These are phyloP conservation scores for Salvia hispanica DNA, from an alignment of 257 asterid species.

Conservation along the genomic window DNA sequence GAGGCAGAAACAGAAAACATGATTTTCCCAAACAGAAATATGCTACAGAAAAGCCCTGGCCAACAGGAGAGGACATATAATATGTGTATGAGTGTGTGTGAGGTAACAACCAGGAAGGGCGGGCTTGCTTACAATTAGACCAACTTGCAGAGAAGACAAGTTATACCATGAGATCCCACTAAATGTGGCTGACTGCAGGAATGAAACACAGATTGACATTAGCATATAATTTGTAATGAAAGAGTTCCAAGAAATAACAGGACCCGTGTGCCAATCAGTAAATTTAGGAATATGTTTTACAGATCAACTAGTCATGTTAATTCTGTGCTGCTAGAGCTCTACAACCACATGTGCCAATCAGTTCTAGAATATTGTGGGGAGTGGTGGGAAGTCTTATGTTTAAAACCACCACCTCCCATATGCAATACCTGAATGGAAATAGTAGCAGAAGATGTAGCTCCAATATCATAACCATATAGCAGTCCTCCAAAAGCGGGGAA, in stretches of 20 bases:
- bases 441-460: constrained; percentile 94
- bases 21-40: constrained; percentile 25
- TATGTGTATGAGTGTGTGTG: not conserved
- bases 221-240: constrained; percentile 2
- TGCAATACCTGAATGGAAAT: constrained; percentile 74
- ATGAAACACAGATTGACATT: constrained; percentile 20
- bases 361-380: too few relatives aligned
- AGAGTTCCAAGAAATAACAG: too few relatives aligned
- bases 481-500: constrained; percentile 97
- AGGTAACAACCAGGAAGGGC: constrained; percentile 24
- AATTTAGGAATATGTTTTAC: too few relatives aligned
- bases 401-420: not conserved
- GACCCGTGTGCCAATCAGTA: too few relatives aligned
- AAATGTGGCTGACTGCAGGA: constrained; percentile 68
- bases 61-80: not conserved
- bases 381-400: too few relatives aligned
- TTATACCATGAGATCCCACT: constrained; percentile 89
- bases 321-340: too few relatives aligned
- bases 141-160: constrained; percentile 84
- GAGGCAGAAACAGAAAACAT: constrained; percentile 29
- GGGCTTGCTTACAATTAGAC: constrained; percentile 71
- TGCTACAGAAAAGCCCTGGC: constrained; percentile 18
- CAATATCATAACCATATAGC: constrained; percentile 96
- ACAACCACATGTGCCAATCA: too few relatives aligned
- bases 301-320: too few relatives aligned